Evolutionary conservation across 2,329 filamentous ascomycete species (phyloP).

Genomic region (Aspergillaceae sp.): DNA sequence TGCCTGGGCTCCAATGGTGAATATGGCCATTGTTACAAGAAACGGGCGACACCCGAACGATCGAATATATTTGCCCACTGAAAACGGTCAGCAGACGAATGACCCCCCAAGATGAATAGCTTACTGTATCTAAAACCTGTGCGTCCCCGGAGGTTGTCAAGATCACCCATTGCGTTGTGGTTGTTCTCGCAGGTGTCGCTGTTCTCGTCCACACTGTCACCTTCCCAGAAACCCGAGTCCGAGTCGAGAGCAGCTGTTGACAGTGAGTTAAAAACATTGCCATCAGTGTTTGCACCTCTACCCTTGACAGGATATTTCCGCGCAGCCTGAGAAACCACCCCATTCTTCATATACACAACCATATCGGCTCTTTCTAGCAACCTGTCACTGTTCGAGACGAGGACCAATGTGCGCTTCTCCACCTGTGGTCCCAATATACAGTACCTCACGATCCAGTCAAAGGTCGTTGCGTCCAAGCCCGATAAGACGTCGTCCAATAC

Average conservation of each 20-base stretch:
- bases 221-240: background rate
- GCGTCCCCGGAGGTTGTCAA: background rate
- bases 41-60: constrained; percentile 5
- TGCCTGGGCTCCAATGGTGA: constrained; percentile 3
- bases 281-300: too few species aligned
- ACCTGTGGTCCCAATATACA: constrained; percentile 5
- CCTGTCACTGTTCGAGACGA: constrained; percentile 5
- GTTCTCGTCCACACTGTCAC: background rate
- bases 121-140: constrained; percentile 3
- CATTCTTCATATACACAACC: constrained; percentile 4
- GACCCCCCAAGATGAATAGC: background rate
- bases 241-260: background rate
- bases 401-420: constrained; percentile 3
- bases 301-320: background rate
- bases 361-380: constrained; percentile 4
- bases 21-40: background rate
- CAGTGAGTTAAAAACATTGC: background rate
- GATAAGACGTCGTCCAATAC: constrained; percentile 43
- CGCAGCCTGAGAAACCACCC: background rate
- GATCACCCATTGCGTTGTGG: background rate
- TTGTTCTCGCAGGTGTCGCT: background rate
- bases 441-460: constrained; percentile 2
- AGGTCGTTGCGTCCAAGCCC: constrained; percentile 5
- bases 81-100: background rate
- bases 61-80: constrained; percentile 5